Conservation (phyloP, 2,329 filamentous ascomycete genomes). For the Neonectria faginata region DNA sequence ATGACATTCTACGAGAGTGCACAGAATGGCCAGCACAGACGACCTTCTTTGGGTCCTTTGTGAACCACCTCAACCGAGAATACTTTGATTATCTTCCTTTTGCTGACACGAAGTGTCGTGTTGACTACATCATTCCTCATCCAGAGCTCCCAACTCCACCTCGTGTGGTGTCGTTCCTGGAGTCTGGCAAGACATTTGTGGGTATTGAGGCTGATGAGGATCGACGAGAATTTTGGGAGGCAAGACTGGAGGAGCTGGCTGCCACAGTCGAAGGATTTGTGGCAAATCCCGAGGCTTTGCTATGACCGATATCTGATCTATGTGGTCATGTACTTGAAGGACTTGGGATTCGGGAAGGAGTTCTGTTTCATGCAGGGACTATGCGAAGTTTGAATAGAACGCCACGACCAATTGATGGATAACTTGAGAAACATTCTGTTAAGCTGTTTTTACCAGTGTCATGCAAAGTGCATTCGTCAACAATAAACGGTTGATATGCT, state of each 20-base stretch:
- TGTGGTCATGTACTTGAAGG: not conserved
- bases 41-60: conserved; percentile 43
- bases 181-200: conserved; percentile 39
- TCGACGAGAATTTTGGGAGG: conserved; percentile 44
- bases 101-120: conserved; percentile 42
- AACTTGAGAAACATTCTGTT: no score
- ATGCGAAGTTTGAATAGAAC: no score
- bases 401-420: no score
- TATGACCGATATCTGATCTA: conserved; percentile 12
- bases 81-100: conserved; percentile 47
- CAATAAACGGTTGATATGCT: no score
- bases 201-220: conserved; percentile 47
- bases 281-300: conserved; percentile 24
- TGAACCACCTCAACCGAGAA: conserved; percentile 46
- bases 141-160: conserved; percentile 42
- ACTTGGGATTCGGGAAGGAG: not conserved
- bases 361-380: not conserved
- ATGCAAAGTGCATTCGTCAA: no score
- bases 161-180: conserved; percentile 43
- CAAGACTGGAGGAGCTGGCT: conserved; percentile 39
- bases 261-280: conserved; percentile 35
- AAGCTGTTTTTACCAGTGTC: no score
- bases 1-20: conserved; percentile 36
- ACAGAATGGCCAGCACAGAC: conserved; percentile 35
- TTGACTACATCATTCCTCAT: conserved; percentile 44